Percentiles rank a stretch among this genome's conserved stretches.
Conservation (phyloP, 805 yeast species). For the Schwanniomyces pseudopolymorphus region DNA sequence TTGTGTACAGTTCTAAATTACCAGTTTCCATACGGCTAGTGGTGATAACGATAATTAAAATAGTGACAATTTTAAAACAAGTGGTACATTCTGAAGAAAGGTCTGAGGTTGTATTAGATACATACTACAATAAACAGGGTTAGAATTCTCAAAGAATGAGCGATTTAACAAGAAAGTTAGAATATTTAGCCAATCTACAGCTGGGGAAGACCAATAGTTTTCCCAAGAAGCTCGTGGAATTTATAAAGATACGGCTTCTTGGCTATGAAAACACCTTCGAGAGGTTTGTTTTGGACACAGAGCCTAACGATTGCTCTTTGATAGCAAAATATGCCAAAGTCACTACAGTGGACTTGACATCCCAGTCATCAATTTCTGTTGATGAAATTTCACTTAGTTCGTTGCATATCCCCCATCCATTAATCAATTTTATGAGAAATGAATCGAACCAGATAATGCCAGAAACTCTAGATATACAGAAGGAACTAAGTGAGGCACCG, state of each 20-base stretch:
- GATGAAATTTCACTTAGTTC: slow-evolving; percentile 40
- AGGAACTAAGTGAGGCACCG: slow-evolving; percentile 51
- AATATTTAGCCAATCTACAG: slow-evolving; percentile 9
- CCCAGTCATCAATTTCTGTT: slow-evolving; percentile 18
- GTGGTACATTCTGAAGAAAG: background rate
- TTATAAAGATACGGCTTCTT: slow-evolving; percentile 21
- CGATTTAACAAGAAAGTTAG: background rate
- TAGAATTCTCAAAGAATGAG: background rate
- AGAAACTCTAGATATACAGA: slow-evolving; percentile 19
- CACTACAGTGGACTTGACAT: slow-evolving; percentile 34
- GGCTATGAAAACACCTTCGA: slow-evolving; percentile 39
- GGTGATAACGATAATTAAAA: background rate
- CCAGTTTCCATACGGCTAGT: background rate
- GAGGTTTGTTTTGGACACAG: slow-evolving; percentile 34
- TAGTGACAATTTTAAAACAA: no score
- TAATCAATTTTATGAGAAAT: slow-evolving; percentile 28
- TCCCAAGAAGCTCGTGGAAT: slow-evolving; percentile 24
- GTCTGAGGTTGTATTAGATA: background rate
- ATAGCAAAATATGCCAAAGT: slow-evolving; percentile 47
- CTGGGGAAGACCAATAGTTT: slow-evolving; percentile 16
- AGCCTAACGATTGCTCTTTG: slow-evolving; percentile 57
- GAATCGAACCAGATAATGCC: slow-evolving; percentile 18
- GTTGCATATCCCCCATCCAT: slow-evolving; percentile 52
- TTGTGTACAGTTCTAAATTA: background rate
- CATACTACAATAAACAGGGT: background rate